Conservation (phyloP, 148 eudicot genomes). For the Rhododendron molle region DNA sequence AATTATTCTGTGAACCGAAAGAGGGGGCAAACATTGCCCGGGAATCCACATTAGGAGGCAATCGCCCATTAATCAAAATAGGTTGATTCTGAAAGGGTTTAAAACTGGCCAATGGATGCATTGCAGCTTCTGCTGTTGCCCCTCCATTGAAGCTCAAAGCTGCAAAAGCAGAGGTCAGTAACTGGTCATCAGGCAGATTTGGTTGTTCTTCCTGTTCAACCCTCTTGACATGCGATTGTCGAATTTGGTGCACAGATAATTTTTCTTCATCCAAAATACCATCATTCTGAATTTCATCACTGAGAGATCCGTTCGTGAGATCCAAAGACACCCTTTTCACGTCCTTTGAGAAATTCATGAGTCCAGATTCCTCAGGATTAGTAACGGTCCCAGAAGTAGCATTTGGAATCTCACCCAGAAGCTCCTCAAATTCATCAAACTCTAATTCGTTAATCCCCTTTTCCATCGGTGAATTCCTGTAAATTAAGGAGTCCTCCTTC, state of each 20-base stretch:
- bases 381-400: constrained; percentile 23
- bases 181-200: constrained; percentile 29
- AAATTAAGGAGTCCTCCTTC: constrained; percentile 3
- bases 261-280: constrained; percentile 9
- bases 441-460: constrained; percentile 25
- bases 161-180: constrained; percentile 27
- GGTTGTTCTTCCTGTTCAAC: constrained; percentile 22
- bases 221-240: constrained; percentile 6
- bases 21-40: constrained; percentile 2
- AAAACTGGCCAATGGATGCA: constrained; percentile 4
- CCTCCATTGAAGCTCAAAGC: constrained; percentile 26
- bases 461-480: constrained; percentile 14
- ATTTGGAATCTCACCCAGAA: constrained; percentile 35
- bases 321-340: constrained; percentile 7
- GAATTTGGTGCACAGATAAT: constrained; percentile 1
- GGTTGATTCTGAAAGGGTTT: constrained; percentile 7
- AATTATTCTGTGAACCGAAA: background rate
- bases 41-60: constrained; percentile 12
- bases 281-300: constrained; percentile 10
- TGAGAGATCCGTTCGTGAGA: background rate
- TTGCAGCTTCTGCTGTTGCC: constrained; percentile 6
- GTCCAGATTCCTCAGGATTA: constrained; percentile 20
- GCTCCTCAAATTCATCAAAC: constrained; percentile 38
- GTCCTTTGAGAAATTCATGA: constrained; percentile 16
- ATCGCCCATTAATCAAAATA: constrained; percentile 12